phyloP scores from a whole-genome alignment of 139 green algal genomes.

The Spirogloea muscicola region DNA sequence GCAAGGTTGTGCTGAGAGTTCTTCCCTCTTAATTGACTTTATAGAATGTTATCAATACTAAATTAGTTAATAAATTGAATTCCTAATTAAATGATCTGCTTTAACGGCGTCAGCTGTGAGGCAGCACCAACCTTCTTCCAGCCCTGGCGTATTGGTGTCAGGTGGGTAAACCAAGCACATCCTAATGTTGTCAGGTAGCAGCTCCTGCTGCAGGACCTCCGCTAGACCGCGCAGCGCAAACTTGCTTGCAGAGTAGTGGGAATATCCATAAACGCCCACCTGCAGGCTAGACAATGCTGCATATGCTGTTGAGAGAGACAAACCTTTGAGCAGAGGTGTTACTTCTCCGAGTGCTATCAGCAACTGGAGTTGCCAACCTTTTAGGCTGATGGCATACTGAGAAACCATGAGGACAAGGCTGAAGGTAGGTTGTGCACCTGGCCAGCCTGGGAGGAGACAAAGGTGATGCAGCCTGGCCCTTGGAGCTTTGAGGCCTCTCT shows the following conservation, averaged over 20 bases:
- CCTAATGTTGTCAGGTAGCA: constrained; percentile 17
- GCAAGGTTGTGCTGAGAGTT: background rate
- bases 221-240: constrained; percentile 44
- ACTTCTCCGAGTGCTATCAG: no score
- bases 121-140: constrained; percentile 24
- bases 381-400: no score
- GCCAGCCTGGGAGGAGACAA: constrained; percentile 32
- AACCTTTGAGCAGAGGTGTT: no score
- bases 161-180: constrained; percentile 37
- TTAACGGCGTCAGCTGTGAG: background rate
- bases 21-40: background rate
- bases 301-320: no score
- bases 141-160: constrained; percentile 44
- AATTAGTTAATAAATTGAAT: background rate
- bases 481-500: background rate
- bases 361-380: no score
- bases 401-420: no score
- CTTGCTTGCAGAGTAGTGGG: constrained; percentile 40
- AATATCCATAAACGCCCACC: constrained; percentile 43
- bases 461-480: constrained; percentile 9
- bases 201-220: constrained; percentile 35
- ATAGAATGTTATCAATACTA: background rate
- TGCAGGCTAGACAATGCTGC: no score
- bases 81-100: background rate
- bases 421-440: constrained; percentile 26